phyloP scores from a whole-genome alignment of 495 filamentous ascomycete genomes.

The Trypethelium eluteriae region DNA sequence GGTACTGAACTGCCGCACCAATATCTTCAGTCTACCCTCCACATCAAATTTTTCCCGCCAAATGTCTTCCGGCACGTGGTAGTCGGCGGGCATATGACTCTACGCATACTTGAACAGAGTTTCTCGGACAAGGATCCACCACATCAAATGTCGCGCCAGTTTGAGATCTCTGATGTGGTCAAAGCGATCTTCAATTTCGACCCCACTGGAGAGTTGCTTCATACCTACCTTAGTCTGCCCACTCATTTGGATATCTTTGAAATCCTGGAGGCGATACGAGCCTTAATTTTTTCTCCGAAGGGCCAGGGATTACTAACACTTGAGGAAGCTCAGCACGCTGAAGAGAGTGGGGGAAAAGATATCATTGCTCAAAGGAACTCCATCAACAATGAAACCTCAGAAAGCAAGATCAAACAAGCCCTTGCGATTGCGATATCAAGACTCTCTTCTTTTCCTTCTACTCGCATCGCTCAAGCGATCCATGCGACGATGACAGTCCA shows the following conservation, averaged over 20 bases:
- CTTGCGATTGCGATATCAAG: constrained; percentile 41
- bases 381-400: no score
- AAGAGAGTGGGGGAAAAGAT: not conserved
- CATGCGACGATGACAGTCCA: constrained; percentile 56
- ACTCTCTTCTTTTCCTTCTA: constrained; percentile 54
- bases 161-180: constrained; percentile 31
- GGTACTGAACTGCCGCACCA: not conserved
- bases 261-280: constrained; percentile 34
- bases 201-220: constrained; percentile 31
- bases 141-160: not conserved
- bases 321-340: not conserved
- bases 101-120: constrained; percentile 25
- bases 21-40: constrained; percentile 13
- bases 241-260: constrained; percentile 42
- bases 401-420: no score
- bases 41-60: constrained; percentile 30
- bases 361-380: no score
- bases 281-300: constrained; percentile 22
- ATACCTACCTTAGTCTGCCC: constrained; percentile 27
- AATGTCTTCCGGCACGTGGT: constrained; percentile 29
- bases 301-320: not conserved
- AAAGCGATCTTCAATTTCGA: constrained; percentile 32
- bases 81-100: constrained; percentile 13
- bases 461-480: constrained; percentile 52
- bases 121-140: not conserved